Evolutionary conservation across 2,329 filamentous ascomycete species (phyloP).

Genomic region (Neopestalotiopsis sp.): DNA sequence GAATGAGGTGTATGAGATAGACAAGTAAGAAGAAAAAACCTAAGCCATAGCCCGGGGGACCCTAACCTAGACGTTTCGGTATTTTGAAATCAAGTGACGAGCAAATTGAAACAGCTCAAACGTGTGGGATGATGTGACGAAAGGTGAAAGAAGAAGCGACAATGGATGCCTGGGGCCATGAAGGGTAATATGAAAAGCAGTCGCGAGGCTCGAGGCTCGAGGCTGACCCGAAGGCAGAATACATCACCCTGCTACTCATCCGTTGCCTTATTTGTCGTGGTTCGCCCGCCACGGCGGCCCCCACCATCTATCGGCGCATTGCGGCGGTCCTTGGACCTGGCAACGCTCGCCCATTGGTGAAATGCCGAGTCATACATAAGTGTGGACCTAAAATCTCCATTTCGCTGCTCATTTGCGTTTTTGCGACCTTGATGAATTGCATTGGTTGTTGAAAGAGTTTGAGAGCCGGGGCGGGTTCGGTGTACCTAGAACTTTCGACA

Average conservation of each 20-base stretch:
- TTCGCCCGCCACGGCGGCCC: constrained; percentile 10
- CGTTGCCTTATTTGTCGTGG: constrained; percentile 18
- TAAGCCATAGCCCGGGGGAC: constrained; percentile 1
- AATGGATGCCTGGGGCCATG: constrained; percentile 1
- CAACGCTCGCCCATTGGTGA: neutral
- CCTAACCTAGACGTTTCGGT: neutral
- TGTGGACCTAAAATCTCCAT: neutral
- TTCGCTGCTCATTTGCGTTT: neutral
- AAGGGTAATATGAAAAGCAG: neutral
- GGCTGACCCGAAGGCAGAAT: constrained; percentile 35
- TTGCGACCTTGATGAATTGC: constrained; percentile 7
- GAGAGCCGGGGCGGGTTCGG: neutral
- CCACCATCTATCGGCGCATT: neutral
- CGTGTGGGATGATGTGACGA: constrained; percentile 11
- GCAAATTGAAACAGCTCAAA: neutral
- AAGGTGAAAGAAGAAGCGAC: neutral
- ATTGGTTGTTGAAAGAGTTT: neutral
- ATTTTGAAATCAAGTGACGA: neutral
- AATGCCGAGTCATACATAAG: neutral
- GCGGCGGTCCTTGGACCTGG: neutral
- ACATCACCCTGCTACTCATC: neutral
- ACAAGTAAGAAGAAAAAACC: neutral
- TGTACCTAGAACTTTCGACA: neutral
- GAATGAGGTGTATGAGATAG: neutral
- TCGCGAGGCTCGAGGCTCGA: constrained; percentile 21